A percentile compares a stretch with the other conserved stretches of the same genome.
Evolutionary conservation across 2,329 filamentous ascomycete genomes (phyloP).

Genomic region (Rachicladosporium sp.): DNA sequence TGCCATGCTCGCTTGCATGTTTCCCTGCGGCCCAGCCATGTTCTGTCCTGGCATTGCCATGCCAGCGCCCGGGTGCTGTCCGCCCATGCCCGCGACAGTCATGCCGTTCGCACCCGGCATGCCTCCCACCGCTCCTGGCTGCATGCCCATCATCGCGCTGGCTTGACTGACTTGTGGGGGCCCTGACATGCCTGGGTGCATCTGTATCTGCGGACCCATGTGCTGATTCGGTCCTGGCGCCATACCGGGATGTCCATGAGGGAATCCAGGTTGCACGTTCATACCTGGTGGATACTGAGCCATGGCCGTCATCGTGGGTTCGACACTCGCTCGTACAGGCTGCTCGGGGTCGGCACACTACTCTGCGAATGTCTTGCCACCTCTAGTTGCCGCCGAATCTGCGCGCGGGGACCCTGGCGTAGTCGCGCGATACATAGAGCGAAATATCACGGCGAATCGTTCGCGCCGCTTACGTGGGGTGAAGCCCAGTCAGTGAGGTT

Average conservation of each 20-base stretch:
- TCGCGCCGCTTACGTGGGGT: no score
- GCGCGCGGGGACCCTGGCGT: no score
- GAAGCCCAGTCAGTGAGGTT: no score
- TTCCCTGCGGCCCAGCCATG: conserved; percentile 29
- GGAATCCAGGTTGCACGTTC: conserved; percentile 56
- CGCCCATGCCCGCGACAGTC: conserved; percentile 26
- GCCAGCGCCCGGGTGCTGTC: conserved; percentile 20
- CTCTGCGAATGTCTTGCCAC: no score
- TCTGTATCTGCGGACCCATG: conserved; percentile 58
- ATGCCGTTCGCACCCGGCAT: conserved; percentile 52
- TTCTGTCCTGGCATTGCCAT: conserved; percentile 22
- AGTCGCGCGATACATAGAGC: no score
- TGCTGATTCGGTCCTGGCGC: conserved; percentile 58
- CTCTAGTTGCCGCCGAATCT: no score
- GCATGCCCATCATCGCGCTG: conserved; percentile 65
- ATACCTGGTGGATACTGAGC: conserved; percentile 56
- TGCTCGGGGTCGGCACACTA: not conserved
- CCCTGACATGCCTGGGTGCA: conserved; percentile 56
- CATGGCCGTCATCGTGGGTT: conserved; percentile 47
- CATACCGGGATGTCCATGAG: conserved; percentile 50
- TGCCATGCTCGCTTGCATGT: conserved; percentile 19
- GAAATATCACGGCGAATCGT: no score
- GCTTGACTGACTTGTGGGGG: conserved; percentile 61
- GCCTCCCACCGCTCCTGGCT: conserved; percentile 59
- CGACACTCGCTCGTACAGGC: conserved; percentile 5